phyloP scores from a whole-genome alignment of 148 eudicot species.

The Rhododendron vialii region DNA sequence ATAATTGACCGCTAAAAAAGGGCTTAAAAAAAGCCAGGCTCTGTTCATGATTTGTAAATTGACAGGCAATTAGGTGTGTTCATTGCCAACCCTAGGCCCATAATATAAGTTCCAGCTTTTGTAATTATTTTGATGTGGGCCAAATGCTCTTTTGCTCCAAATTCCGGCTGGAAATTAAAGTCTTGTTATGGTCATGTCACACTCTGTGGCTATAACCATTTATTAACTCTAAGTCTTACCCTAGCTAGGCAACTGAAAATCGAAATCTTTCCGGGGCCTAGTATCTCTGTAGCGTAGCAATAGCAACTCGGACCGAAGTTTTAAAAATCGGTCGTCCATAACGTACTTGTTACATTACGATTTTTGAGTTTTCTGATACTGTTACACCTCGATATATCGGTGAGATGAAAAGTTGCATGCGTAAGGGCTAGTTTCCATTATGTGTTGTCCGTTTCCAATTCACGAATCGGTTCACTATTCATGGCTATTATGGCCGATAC shows the following conservation, averaged over 20 bases:
- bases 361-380: too few relatives aligned
- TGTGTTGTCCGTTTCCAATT: too few relatives aligned
- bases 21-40: background rate
- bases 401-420: too few relatives aligned
- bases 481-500: too few relatives aligned
- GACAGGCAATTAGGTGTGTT: background rate
- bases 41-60: background rate
- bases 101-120: background rate
- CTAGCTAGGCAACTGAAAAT: background rate
- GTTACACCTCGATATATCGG: too few relatives aligned
- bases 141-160: background rate
- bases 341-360: too few relatives aligned
- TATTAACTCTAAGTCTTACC: background rate
- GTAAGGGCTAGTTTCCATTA: too few relatives aligned
- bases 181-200: background rate
- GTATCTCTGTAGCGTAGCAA: too few relatives aligned
- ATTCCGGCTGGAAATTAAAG: constrained; percentile 7
- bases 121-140: background rate
- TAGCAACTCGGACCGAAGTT: too few relatives aligned
- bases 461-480: too few relatives aligned
- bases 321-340: too few relatives aligned
- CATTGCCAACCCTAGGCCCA: constrained; percentile 2
- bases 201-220: background rate
- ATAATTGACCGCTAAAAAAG: background rate
- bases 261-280: too few relatives aligned